Base-by-base conservation (phyloP, 495 filamentous ascomycete genomes). In the Aspergillus campestris region DNA sequence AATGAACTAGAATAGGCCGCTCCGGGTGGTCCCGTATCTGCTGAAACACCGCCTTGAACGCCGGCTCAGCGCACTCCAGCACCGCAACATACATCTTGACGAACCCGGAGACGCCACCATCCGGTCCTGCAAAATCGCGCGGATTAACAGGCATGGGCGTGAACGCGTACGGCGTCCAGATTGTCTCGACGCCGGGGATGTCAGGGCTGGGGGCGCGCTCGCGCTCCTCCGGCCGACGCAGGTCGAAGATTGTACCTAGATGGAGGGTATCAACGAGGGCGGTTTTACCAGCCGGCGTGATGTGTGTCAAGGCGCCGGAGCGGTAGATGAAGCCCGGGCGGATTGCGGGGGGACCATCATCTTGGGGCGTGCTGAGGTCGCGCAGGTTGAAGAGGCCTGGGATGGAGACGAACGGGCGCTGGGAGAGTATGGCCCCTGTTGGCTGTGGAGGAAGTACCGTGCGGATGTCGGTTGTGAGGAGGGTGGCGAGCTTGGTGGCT, bases 231-330 rank as follows among this genome's bases (percentile, higher is more conserved):
- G 83, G 74, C 2, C 80, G 81, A 31, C 86, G 79, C 7, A 88
- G 65, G 58, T 89, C 82, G 49, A 77, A 86, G 33, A 87, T 72
- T 29, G 73, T 69, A 11, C 65, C 72, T 50, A 88, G 77, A 6
- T 73, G 71, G 8, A 87, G 60, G 5, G 56, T 49, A 6, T 56
- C 45, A 40, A 38, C 49, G 33, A 89, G 64, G 10, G 64, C 61
- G 3, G 51, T 43, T 3, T 77, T 74, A 6, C 81, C 81, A 12
- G 72, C 65, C 31, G 63, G 57, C 6, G 72, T 68, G 31, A 82
- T 61, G 24, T 64, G 59, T 0, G 57, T 52, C 8, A 77, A 57
- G 0, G 66, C 63, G 39, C 73, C 79, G 5, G 71, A 78, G 44
- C 74, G 81, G 61, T 70, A 81, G 37, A 68, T 62, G 42, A 63